A percentile compares a stretch with the other conserved stretches of the same genome.
Conservation (phyloP, 441 rosid species). For the Bocquillonia castaneifolia region DNA sequence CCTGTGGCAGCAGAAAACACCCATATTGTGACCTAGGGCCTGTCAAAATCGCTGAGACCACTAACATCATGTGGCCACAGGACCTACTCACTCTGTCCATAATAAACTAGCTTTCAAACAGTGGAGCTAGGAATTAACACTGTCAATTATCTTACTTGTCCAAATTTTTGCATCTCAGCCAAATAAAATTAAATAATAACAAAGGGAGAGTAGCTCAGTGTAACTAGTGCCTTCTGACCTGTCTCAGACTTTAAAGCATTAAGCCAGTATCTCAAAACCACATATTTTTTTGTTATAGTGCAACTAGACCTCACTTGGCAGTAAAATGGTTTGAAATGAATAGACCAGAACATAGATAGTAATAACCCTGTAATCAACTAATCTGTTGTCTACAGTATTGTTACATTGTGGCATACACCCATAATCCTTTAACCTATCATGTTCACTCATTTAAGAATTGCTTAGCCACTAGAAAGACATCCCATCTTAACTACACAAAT, state of each 20-base stretch:
- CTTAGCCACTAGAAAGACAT: conserved; percentile 3
- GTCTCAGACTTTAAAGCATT: conserved; percentile 8
- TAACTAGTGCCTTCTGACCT: neutral
- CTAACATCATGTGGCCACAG: neutral
- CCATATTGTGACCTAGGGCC: neutral
- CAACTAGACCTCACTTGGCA: conserved; percentile 1
- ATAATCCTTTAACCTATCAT: neutral
- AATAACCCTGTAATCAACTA: conserved; percentile 11
- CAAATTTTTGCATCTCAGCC: conserved; percentile 1
- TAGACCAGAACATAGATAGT: neutral
- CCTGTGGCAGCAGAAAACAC: neutral
- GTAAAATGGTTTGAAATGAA: neutral
- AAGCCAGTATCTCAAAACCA: neutral
- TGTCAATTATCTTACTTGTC: neutral
- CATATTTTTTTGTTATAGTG: neutral
- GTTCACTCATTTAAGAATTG: neutral
- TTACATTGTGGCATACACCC: neutral
- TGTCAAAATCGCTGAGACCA: conserved; percentile 3
- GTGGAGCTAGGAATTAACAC: neutral
- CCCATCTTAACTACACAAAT: conserved; percentile 6
- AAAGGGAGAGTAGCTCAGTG: neutral
- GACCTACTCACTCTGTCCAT: neutral
- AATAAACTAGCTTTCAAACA: neutral
- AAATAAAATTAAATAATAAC: neutral
- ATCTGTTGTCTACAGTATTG: neutral